A percentile compares a stretch with the other conserved stretches of the same genome.
Evolutionary conservation across 2,329 filamentous ascomycete species (phyloP).

Genomic region (Curvularia sp.): DNA sequence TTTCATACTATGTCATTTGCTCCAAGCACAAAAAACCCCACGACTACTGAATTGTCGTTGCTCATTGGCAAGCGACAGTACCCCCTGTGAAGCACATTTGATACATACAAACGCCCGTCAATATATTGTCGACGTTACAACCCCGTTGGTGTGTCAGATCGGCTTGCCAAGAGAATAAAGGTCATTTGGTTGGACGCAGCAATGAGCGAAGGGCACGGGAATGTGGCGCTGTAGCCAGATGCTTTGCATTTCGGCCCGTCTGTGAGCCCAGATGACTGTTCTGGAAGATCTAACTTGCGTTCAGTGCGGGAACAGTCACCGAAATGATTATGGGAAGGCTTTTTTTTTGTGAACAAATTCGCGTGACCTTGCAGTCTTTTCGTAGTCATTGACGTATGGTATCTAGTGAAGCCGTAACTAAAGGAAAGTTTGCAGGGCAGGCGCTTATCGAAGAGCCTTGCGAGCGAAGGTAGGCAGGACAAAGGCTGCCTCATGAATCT

Average conservation of each 20-base stretch:
- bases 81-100: slow-evolving; percentile 9
- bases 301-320: neutral
- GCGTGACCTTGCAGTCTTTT: slow-evolving; percentile 33
- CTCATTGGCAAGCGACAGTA: neutral
- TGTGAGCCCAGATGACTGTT: neutral
- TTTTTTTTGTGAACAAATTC: slow-evolving; percentile 2
- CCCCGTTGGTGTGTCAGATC: neutral
- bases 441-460: slow-evolving; percentile 64
- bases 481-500: slow-evolving; percentile 95
- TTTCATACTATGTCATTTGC: slow-evolving; percentile 8
- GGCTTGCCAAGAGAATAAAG: neutral
- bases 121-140: neutral
- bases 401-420: slow-evolving; percentile 38
- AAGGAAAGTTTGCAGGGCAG: slow-evolving; percentile 18
- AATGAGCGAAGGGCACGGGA: neutral
- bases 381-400: slow-evolving; percentile 39
- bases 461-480: slow-evolving; percentile 92
- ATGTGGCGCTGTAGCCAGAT: slow-evolving; percentile 2
- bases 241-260: slow-evolving; percentile 1
- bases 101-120: slow-evolving; percentile 4
- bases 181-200: neutral
- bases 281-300: neutral
- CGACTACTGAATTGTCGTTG: slow-evolving; percentile 10
- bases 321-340: neutral
- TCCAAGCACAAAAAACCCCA: slow-evolving; percentile 9